Evolutionary conservation across 78 protist genomes (phyloP).

Genomic region (Mastigamoeba balamuthi): DNA sequence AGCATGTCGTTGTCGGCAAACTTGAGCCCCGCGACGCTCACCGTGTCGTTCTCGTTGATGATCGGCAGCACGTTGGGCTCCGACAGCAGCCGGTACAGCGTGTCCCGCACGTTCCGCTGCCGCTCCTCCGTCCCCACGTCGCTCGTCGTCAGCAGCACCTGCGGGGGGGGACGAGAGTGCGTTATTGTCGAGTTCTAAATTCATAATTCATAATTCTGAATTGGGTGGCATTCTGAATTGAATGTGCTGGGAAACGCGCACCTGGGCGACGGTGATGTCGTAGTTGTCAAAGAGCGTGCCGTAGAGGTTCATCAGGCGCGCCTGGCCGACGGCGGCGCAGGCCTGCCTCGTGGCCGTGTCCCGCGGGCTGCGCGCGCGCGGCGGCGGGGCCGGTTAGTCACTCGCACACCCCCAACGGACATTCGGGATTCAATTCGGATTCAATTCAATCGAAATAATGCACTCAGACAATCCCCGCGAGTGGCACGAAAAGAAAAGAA

Average conservation of each 20-base stretch:
- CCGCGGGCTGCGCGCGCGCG: not conserved
- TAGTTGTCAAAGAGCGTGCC: not conserved
- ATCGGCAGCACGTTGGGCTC: conserved; percentile 3
- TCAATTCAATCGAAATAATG: not conserved
- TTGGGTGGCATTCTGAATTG: too few relatives aligned
- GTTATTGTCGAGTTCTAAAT: too few relatives aligned
- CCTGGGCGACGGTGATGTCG: conserved; percentile 6
- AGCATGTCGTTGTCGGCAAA: too few relatives aligned
- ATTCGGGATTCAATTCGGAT: too few relatives aligned
- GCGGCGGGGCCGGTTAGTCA: too few relatives aligned
- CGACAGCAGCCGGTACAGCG: not conserved
- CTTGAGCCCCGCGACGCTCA: too few relatives aligned
- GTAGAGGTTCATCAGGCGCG: conserved; percentile 6
- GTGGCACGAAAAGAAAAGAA: not conserved
- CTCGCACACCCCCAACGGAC: too few relatives aligned
- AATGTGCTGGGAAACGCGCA: too few relatives aligned
- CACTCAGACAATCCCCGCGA: not conserved
- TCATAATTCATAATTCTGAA: too few relatives aligned
- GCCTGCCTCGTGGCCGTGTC: not conserved
- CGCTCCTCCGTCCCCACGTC: not conserved
- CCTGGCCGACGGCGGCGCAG: conserved; percentile 17
- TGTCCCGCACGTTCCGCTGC: not conserved
- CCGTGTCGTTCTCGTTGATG: conserved; percentile 43
- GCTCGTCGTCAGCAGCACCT: conserved; percentile 9
- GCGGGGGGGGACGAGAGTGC: too few relatives aligned